Conservation (phyloP, 2,329 filamentous ascomycete species). For the Grosmannia penicillata region DNA sequence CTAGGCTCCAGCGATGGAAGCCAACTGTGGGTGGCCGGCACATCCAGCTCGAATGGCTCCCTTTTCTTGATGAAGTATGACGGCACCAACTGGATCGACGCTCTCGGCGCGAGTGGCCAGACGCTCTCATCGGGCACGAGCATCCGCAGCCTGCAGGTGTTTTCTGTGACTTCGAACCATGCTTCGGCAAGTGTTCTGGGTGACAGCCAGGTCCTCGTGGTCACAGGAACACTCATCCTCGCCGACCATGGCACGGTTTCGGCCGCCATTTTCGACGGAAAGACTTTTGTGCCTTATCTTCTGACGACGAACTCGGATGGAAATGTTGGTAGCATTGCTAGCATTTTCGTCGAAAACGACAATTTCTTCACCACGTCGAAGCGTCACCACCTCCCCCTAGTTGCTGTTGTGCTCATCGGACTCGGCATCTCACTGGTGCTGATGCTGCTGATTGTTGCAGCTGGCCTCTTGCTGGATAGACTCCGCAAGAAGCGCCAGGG, state of each 20-base stretch:
- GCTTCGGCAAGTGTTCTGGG: constrained; percentile 47
- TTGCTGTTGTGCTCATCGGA: constrained; percentile 67
- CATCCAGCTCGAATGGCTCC: constrained; percentile 42
- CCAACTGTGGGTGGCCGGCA: constrained; percentile 73
- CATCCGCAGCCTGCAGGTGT: constrained; percentile 70
- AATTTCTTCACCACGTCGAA: constrained; percentile 50
- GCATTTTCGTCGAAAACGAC: constrained; percentile 69
- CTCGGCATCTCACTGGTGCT: constrained; percentile 65
- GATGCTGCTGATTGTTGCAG: constrained; percentile 63
- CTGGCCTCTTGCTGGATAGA: constrained; percentile 61
- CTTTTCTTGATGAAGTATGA: constrained; percentile 75
- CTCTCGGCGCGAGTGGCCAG: constrained; percentile 37
- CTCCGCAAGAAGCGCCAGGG: constrained; percentile 64
- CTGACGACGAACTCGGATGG: constrained; percentile 56
- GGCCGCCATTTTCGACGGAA: constrained; percentile 79
- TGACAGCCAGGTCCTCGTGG: constrained; percentile 55
- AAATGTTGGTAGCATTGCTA: constrained; percentile 57
- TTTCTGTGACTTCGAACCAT: constrained; percentile 57
- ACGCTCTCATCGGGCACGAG: constrained; percentile 49
- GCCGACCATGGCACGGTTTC: constrained; percentile 67
- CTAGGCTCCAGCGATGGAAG: constrained; percentile 57
- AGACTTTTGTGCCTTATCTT: constrained; percentile 60
- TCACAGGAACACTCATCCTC: constrained; percentile 72
- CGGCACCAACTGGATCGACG: constrained; percentile 45
- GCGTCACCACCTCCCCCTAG: constrained; percentile 48